phyloP scores from a whole-genome alignment of 2,329 filamentous ascomycete genomes.

The Clonostachys rhizophaga region DNA sequence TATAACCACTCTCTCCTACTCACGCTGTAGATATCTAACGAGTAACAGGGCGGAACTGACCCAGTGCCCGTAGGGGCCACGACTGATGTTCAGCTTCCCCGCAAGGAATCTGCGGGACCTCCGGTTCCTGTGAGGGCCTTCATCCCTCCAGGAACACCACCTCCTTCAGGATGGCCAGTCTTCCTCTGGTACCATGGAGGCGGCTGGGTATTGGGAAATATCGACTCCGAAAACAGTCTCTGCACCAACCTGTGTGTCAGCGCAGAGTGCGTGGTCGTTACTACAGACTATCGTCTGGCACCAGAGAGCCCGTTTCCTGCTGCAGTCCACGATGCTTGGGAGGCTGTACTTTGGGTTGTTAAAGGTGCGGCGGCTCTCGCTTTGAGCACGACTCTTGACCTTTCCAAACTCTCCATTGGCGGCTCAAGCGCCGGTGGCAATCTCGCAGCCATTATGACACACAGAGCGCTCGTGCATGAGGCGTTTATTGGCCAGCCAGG shows the following conservation, averaged over 20 bases:
- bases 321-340: slow-evolving; percentile 51
- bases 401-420: slow-evolving; percentile 10
- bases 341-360: slow-evolving; percentile 5
- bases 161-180: slow-evolving; percentile 43
- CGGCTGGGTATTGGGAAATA: slow-evolving; percentile 52
- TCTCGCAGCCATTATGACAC: slow-evolving; percentile 46
- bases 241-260: slow-evolving; percentile 38
- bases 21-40: too few relatives aligned
- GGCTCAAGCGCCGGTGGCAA: slow-evolving; percentile 43
- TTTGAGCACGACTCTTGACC: slow-evolving; percentile 29
- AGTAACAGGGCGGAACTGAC: slow-evolving; percentile 31
- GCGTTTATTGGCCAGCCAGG: slow-evolving; percentile 18
- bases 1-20: too few relatives aligned
- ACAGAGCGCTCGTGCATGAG: slow-evolving; percentile 28
- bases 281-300: slow-evolving; percentile 51
- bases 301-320: slow-evolving; percentile 53
- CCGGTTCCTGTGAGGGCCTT: slow-evolving; percentile 44
- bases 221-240: slow-evolving; percentile 50
- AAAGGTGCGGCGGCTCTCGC: slow-evolving; percentile 10
- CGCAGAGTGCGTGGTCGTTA: slow-evolving; percentile 46
- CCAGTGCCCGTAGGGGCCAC: slow-evolving; percentile 35
- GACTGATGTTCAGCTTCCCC: slow-evolving; percentile 34
- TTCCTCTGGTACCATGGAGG: slow-evolving; percentile 56
- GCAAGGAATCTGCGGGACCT: slow-evolving; percentile 39
- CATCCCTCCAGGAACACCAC: slow-evolving; percentile 36